Evolutionary conservation across 768 basidiomycete species (phyloP), one percentile per base, ranked within the genome.

Genomic region (Plicaturopsis crispa): DNA sequence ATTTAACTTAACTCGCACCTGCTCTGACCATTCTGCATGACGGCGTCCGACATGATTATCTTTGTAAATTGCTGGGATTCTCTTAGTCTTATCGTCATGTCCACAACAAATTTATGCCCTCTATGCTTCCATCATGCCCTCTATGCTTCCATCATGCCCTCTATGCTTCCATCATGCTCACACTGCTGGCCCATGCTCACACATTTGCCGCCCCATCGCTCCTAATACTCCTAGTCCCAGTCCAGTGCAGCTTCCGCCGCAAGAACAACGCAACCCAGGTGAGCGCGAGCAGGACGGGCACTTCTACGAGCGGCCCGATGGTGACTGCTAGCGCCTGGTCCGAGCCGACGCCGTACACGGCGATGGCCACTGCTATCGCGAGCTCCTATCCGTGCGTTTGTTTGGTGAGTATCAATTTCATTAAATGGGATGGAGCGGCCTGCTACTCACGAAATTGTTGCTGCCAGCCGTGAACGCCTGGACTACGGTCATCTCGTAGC

Each of bases 281-380:
- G 39, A 89, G 56, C 1, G 65, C 63, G 11, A 89, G 69, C 32
- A 89, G 58, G 2, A 88, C 84, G 0, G 85, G 88, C 0, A 91
- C 88, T 51, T 86, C 80, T 0, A 83, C 75, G n/a, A 85, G 61
- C 0, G 80, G 82, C 0, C 84, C 83, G 16, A 84, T 79, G 0
- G 86, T 88, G 0, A 86, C 84, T 0, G 87, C 87, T 1, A 91
- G 65, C 0, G 84, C 86, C 58, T 91, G 80, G 39, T 82, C 77
- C 0, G 84, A 86, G 4, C 76, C 69, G 4, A 83, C 75, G 3
- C 89, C 87, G 56, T 79, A 91, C 0, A 81, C 75, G 0, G 84
- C 79, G 30, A 88, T 80, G 3, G 79, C 71, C 1, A 90, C 80
- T 0, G 89, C 87, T 38, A 91, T 91, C 0, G 88, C 85, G 0